Base-by-base conservation (phyloP, 2,329 filamentous ascomycete species). In the Lachnellula subtilissima region DNA sequence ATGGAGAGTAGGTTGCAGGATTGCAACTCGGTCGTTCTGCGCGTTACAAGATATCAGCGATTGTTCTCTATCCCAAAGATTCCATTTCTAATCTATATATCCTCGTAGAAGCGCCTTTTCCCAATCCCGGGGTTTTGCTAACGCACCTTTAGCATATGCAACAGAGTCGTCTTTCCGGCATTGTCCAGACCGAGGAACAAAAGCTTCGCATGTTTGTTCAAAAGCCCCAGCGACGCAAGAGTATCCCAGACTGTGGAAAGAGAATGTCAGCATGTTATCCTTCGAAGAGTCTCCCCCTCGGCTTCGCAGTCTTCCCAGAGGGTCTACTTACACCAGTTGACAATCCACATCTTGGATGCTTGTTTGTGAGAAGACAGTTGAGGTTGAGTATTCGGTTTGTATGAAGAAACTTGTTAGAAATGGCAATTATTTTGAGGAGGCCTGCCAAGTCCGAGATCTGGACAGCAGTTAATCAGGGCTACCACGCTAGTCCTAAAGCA, bases 121-220 rank as follows among this genome's bases (percentile, higher is more conserved):
- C 32, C 42, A n/a, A 50, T 4, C 36, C 15, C 47, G 8, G 40
- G 23, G 23, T 52, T 35, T 25, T 54, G 40, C 53, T 55, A 49
- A 66, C 82, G 69, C 74, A 91, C 88, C 88, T 96, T 96, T 75
- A 96, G 76, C 91, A 96, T 96, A 76, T 96, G 91, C 71, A 96
- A 78, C 67, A 96, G 79, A 46, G 91, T 96, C 53, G 91, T 96
- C 82, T 96, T 96, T 76, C 91, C 91, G 51, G 91, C 91, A 78
- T 96, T 96, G 74, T 96, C 91, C 61, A 96, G 86, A 67, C 91
- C 91, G 62, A 96, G 85, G 78, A 96, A 96, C 57, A 96, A 83
- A 58, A 96, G 84, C 83, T 96, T 96, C 70, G 91, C 91, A 75
- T 96, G 90, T 83, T 96, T 96, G 84, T 96, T 96, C 65, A 93